These are phyloP conservation scores for Hypoxylon sp. DNA, from an alignment of 2,329 filamentous ascomycete species.

Conservation along the genomic window DNA sequence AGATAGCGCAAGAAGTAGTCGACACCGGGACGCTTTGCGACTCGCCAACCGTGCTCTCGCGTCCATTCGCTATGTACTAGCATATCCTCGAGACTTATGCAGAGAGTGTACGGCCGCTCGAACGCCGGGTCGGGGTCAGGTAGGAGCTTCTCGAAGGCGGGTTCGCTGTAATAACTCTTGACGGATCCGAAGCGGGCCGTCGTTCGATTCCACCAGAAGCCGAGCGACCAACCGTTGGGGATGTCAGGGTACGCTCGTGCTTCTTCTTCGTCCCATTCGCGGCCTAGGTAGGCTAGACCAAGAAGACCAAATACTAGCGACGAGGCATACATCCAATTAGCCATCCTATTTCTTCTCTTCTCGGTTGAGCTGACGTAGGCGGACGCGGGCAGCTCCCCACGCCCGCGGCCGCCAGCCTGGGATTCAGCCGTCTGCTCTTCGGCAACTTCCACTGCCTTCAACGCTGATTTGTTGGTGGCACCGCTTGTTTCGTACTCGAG, in stretches of 20 bases:
- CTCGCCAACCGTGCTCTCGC: slow-evolving; percentile 91
- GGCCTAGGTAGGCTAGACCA: slow-evolving; percentile 77
- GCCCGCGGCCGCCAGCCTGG: slow-evolving; percentile 58
- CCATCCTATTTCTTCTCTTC: slow-evolving; percentile 76
- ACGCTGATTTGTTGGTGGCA: slow-evolving; percentile 49
- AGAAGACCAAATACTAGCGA: slow-evolving; percentile 64
- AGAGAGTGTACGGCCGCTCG: slow-evolving; percentile 88
- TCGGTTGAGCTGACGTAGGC: slow-evolving; percentile 93
- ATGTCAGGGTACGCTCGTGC: slow-evolving; percentile 72
- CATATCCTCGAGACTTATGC: slow-evolving; percentile 91
- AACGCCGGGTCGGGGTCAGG: slow-evolving; percentile 81
- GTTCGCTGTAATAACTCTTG: slow-evolving; percentile 93
- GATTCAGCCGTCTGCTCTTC: slow-evolving; percentile 47
- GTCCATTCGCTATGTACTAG: slow-evolving; percentile 95
- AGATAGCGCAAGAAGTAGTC: slow-evolving; percentile 98
- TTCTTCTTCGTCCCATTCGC: slow-evolving; percentile 88
- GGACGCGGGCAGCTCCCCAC: slow-evolving; percentile 74
- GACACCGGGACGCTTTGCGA: slow-evolving; percentile 92
- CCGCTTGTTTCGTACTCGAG: slow-evolving; percentile 76
- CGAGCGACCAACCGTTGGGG: slow-evolving; percentile 79
- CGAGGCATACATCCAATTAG: slow-evolving; percentile 75
- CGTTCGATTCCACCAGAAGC: slow-evolving; percentile 81
- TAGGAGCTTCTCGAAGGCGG: slow-evolving; percentile 90
- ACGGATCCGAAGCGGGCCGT: slow-evolving; percentile 77
- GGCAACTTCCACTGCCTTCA: slow-evolving; percentile 50